Conservation (phyloP, 495 filamentous ascomycete species). For the Penicillium desertorum region DNA sequence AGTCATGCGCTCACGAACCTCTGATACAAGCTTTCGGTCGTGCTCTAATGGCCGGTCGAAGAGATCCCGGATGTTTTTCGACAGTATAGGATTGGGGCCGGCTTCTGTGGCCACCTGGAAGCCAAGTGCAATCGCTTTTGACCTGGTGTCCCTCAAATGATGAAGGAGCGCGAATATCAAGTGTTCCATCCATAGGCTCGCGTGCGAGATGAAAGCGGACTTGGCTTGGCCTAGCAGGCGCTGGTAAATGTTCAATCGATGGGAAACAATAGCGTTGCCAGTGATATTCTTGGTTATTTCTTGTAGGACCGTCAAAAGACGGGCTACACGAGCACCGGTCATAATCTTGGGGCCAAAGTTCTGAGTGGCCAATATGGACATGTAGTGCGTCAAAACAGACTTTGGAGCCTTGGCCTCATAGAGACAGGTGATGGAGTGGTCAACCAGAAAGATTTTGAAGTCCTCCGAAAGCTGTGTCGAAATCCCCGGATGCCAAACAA, state of each 20-base stretch:
- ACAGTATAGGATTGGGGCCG: conserved; percentile 63
- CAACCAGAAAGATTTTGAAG: conserved; percentile 75
- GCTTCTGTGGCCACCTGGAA: conserved; percentile 61
- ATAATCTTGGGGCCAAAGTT: conserved; percentile 73
- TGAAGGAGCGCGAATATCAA: conserved; percentile 80
- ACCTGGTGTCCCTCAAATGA: conserved; percentile 69
- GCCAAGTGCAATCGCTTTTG: conserved; percentile 71
- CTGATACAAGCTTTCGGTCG: conserved; percentile 59
- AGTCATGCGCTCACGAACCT: conserved; percentile 63
- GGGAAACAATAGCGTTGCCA: conserved; percentile 73
- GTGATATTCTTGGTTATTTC: conserved; percentile 69
- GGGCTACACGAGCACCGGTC: conserved; percentile 63
- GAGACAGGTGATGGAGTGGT: conserved; percentile 70
- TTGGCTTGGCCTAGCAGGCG: conserved; percentile 69
- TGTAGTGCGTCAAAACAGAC: conserved; percentile 69
- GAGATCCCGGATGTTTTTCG: conserved; percentile 62
- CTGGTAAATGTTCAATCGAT: conserved; percentile 73
- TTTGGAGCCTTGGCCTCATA: conserved; percentile 67
- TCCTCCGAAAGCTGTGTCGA: conserved; percentile 66
- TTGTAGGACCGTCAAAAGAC: conserved; percentile 65
- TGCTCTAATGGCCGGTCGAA: conserved; percentile 59
- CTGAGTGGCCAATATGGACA: conserved; percentile 74
- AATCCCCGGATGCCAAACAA: conserved; percentile 67
- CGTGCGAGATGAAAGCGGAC: conserved; percentile 58
- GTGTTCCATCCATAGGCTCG: conserved; percentile 69